A percentile compares a stretch with the other conserved stretches of the same genome.
These are phyloP conservation scores for Globisporangium nagaii DNA, from an alignment of 352 stramenopile species.

Conservation along the genomic window DNA sequence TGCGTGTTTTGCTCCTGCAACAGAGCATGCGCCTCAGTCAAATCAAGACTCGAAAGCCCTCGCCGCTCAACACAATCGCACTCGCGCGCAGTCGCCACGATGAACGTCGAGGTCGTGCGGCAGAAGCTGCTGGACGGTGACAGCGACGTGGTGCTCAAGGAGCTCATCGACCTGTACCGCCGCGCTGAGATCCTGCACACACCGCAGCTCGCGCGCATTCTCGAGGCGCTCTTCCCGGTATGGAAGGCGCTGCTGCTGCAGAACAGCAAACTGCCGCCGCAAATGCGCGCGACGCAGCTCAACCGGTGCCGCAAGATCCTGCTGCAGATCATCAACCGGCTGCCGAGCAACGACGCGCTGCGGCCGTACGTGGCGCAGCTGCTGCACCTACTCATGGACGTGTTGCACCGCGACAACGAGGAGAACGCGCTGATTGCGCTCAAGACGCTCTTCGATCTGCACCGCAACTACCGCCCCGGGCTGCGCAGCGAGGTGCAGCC, in stretches of 20 bases:
- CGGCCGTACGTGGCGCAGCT: constrained; percentile 92
- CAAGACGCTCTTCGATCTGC: constrained; percentile 96
- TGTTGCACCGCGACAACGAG: constrained; percentile 95
- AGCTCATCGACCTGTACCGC: constrained; percentile 84
- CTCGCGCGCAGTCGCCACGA: constrained; percentile 16
- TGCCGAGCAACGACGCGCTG: constrained; percentile 94
- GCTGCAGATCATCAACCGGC: constrained; percentile 92
- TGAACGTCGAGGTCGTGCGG: constrained; percentile 86
- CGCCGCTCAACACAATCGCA: background rate
- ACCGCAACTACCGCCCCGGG: constrained; percentile 92
- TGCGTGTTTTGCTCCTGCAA: no score
- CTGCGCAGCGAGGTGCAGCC: constrained; percentile 89
- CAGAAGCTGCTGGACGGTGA: constrained; percentile 83
- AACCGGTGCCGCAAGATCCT: constrained; percentile 91
- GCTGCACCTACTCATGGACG: constrained; percentile 90
- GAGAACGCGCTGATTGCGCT: constrained; percentile 94
- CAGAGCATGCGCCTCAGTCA: no score
- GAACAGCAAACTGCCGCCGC: constrained; percentile 63
- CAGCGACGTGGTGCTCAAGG: constrained; percentile 65
- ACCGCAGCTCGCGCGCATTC: constrained; percentile 85
- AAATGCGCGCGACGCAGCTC: constrained; percentile 62
- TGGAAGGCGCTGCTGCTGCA: constrained; percentile 89
- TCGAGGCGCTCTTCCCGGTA: constrained; percentile 89
- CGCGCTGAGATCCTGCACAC: constrained; percentile 87
- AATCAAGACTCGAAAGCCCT: no score